A percentile compares a stretch with the other conserved stretches of the same genome.
Conservation (phyloP, 129 eudicot species). For the Deinandra increscens region DNA sequence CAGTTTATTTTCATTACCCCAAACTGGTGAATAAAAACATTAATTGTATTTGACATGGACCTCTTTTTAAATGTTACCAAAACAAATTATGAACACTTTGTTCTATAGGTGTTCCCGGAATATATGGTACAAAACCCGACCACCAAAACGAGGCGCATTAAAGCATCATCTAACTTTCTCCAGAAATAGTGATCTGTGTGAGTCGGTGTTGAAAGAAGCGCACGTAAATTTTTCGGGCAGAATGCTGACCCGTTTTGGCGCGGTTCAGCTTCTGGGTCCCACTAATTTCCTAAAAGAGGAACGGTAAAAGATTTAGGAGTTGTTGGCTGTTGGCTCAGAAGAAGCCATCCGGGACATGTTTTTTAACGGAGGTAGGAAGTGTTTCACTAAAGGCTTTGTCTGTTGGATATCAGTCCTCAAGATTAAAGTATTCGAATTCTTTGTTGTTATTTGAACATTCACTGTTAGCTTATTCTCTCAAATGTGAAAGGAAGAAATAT, state of each 20-base stretch:
- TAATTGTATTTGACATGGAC: neutral
- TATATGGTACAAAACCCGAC: conserved; percentile 65
- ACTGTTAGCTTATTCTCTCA: no score
- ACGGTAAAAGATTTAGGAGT: conserved; percentile 47
- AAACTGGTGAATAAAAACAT: no score
- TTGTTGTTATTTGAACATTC: no score
- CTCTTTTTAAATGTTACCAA: conserved; percentile 8
- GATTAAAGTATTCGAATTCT: no score
- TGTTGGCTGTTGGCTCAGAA: conserved; percentile 41
- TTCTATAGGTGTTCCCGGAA: conserved; percentile 72
- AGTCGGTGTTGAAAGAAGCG: conserved; percentile 60
- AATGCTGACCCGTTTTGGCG: conserved; percentile 16
- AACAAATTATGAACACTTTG: conserved; percentile 34
- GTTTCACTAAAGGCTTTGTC: conserved; percentile 65
- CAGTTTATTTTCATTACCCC: no score
- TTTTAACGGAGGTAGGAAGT: conserved; percentile 44
- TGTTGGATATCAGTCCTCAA: no score
- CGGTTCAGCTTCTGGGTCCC: conserved; percentile 36
- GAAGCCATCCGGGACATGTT: conserved; percentile 34
- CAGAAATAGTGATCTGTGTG: conserved; percentile 71
- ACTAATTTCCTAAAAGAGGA: conserved; percentile 46
- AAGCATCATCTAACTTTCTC: conserved; percentile 73
- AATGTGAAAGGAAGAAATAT: no score
- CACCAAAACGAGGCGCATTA: conserved; percentile 94
- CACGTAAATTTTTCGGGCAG: conserved; percentile 42